A percentile compares a stretch with the other conserved stretches of the same genome.
These are phyloP conservation scores for Peronospora farinosa DNA, from an alignment of 352 stramenopile genomes.

Conservation along the genomic window DNA sequence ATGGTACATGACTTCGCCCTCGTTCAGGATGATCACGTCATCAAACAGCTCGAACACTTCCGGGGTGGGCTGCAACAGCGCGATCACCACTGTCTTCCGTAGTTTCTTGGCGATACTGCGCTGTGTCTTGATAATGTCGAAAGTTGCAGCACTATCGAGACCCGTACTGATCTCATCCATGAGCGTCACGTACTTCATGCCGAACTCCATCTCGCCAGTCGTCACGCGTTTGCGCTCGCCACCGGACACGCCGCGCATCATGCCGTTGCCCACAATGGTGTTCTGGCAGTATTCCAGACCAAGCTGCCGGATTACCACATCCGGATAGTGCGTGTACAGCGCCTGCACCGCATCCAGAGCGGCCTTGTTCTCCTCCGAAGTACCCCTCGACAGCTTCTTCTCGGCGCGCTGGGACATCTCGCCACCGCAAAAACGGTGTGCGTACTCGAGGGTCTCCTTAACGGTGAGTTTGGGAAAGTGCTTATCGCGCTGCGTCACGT, in stretches of 20 bases:
- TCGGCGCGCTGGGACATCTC: conserved; percentile 23
- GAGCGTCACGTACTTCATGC: conserved; percentile 62
- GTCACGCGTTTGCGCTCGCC: conserved; percentile 89
- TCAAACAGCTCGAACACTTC: conserved; percentile 52
- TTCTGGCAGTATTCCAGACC: conserved; percentile 41
- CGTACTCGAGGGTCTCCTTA: conserved; percentile 36
- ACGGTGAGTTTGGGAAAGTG: conserved; percentile 26
- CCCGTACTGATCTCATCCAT: conserved; percentile 76
- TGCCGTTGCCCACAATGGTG: conserved; percentile 53
- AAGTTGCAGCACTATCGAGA: conserved; percentile 48
- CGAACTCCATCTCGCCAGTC: conserved; percentile 87
- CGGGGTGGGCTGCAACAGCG: conserved; percentile 69
- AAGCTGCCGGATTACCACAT: conserved; percentile 36
- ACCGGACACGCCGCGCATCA: conserved; percentile 62
- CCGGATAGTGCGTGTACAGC: conserved; percentile 26
- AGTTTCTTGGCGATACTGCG: conserved; percentile 41
- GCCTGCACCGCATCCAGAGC: conserved; percentile 27
- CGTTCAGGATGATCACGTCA: conserved; percentile 43
- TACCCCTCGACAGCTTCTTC: conserved; percentile 35
- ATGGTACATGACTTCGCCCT: conserved; percentile 41
- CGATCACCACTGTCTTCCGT: conserved; percentile 51
- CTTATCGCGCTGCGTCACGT: conserved; percentile 28
- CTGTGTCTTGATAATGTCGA: conserved; percentile 51
- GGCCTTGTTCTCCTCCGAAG: conserved; percentile 23
- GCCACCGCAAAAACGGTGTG: conserved; percentile 65